Conservation (phyloP, 2,329 filamentous ascomycete species). For the Alternaria sp. region DNA sequence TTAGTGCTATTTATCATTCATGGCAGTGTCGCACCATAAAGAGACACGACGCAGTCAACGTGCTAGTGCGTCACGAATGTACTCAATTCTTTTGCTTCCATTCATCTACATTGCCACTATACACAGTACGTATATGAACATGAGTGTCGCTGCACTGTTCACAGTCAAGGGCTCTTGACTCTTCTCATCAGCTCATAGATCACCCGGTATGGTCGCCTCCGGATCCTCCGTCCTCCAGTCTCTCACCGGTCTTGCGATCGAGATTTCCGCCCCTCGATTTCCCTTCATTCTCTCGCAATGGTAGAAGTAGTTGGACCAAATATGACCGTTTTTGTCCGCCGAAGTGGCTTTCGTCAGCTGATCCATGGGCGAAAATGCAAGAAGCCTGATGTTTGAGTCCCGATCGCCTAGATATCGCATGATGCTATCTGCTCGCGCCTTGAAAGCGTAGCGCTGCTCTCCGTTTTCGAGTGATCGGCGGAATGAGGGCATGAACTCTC, state of each 20-base stretch:
- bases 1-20: too few relatives aligned
- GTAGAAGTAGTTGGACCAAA: neutral
- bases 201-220: neutral
- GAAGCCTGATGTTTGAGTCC: accelerated
- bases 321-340: neutral
- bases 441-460: neutral
- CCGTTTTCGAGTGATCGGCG: neutral
- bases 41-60: too few relatives aligned
- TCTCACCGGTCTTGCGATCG: neutral
- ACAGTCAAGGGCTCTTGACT: too few relatives aligned
- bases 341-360: neutral
- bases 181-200: neutral
- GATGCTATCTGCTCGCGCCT: neutral
- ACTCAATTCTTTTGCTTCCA: too few relatives aligned
- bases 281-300: neutral
- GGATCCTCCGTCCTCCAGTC: neutral
- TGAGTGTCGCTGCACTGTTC: too few relatives aligned
- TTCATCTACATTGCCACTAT: too few relatives aligned
- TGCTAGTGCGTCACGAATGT: too few relatives aligned
- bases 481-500: neutral
- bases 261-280: neutral
- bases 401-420: neutral
- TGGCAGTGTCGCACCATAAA: too few relatives aligned
- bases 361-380: neutral
- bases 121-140: too few relatives aligned